Percentiles rank a stretch among this genome's conserved stretches.
These are phyloP conservation scores for Dryadomyces quercivorus DNA, from an alignment of 2,329 filamentous ascomycete genomes.

Conservation along the genomic window DNA sequence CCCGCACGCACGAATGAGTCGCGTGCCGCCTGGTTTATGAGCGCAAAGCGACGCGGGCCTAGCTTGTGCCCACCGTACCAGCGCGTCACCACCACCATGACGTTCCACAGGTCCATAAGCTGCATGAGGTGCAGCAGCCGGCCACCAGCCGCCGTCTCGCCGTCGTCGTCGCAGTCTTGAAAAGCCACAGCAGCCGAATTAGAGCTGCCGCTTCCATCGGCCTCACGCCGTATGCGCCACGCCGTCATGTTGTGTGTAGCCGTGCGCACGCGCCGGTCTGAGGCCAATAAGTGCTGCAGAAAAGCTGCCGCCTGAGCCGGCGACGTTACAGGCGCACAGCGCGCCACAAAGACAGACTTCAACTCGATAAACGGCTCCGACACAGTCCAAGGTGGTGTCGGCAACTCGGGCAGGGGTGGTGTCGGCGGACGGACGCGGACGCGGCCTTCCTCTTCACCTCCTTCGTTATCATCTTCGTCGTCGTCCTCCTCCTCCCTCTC, in stretches of 20 bases:
- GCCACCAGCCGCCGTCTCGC: slow-evolving; percentile 82
- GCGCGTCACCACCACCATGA: slow-evolving; percentile 81
- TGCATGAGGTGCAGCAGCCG: slow-evolving; percentile 83
- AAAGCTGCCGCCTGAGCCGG: slow-evolving; percentile 59
- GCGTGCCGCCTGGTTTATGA: slow-evolving; percentile 78
- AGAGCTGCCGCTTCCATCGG: slow-evolving; percentile 25
- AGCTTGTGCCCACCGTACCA: slow-evolving; percentile 93
- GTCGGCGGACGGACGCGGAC: background rate
- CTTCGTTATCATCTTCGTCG: slow-evolving; percentile 10
- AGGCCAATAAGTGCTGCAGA: slow-evolving; percentile 63
- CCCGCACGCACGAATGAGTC: slow-evolving; percentile 74
- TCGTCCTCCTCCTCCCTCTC: slow-evolving; percentile 18
- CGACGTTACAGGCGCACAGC: slow-evolving; percentile 57
- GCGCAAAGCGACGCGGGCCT: slow-evolving; percentile 76
- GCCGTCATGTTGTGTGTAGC: slow-evolving; percentile 95
- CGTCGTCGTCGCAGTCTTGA: slow-evolving; percentile 94
- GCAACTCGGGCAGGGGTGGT: background rate
- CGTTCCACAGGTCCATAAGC: slow-evolving; percentile 87
- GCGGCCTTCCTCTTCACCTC: background rate
- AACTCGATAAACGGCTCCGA: slow-evolving; percentile 67
- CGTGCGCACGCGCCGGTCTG: slow-evolving; percentile 71
- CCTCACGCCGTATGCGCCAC: slow-evolving; percentile 61
- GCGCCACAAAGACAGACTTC: slow-evolving; percentile 79
- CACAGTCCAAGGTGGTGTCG: slow-evolving; percentile 52
- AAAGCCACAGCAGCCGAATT: slow-evolving; percentile 45